A percentile compares a stretch with the other conserved stretches of the same genome.
These are phyloP conservation scores for Saprolegnia parasitica DNA, from an alignment of 352 stramenopile genomes.

Conservation along the genomic window DNA sequence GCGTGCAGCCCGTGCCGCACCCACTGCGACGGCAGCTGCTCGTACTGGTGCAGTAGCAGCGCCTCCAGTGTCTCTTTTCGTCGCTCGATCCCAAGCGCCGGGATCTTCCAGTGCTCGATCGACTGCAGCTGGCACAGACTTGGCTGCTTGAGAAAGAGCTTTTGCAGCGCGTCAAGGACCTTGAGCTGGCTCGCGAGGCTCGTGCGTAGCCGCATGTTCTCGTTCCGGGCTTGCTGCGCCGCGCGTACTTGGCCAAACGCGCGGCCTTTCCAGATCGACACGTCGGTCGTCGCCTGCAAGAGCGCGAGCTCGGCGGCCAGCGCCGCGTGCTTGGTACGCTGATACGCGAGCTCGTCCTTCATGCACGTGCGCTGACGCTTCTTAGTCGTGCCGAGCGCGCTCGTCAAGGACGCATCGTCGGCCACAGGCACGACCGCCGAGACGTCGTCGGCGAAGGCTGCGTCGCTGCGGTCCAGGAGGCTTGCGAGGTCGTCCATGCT, in stretches of 20 bases:
- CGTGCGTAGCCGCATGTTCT: not conserved
- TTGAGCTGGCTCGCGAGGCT: not conserved
- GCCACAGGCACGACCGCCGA: too few species aligned
- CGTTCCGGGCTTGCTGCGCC: not conserved
- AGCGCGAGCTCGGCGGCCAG: conserved; percentile 30
- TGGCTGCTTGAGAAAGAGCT: conserved; percentile 3
- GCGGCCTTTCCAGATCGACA: not conserved
- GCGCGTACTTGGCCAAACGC: not conserved
- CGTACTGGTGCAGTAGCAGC: too few species aligned
- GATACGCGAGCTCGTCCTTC: conserved; percentile 29
- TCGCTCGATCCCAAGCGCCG: too few species aligned
- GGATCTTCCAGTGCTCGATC: not conserved
- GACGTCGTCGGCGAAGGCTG: too few species aligned
- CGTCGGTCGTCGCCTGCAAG: not conserved
- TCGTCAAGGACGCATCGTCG: too few species aligned
- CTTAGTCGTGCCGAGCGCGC: too few species aligned
- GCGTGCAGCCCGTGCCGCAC: too few species aligned
- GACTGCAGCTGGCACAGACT: not conserved
- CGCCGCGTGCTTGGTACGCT: conserved; percentile 28
- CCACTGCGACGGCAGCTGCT: too few species aligned
- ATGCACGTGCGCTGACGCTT: too few species aligned
- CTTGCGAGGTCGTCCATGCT: too few species aligned
- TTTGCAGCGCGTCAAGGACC: not conserved
- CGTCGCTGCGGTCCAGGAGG: too few species aligned
- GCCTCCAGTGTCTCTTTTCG: too few species aligned